phyloP scores from a whole-genome alignment of 352 stramenopile species.

The Globisporangium megalacanthum region DNA sequence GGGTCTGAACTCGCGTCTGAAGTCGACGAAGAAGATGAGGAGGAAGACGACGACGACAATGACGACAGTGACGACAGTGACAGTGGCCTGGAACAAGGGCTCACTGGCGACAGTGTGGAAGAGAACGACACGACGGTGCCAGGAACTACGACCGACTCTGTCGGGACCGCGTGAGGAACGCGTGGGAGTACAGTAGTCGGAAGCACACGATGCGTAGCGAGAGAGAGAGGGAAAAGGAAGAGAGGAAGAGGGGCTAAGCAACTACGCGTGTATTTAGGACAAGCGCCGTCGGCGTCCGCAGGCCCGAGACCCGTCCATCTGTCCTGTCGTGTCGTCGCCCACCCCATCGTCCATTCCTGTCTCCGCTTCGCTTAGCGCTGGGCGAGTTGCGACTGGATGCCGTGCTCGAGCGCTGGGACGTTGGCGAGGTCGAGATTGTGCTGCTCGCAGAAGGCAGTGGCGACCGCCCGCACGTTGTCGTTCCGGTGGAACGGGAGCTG shows the following conservation, averaged over 20 bases:
- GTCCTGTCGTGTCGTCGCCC: too few species aligned
- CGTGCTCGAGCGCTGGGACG: slow-evolving; percentile 49
- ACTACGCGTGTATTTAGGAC: background rate
- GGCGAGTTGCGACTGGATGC: slow-evolving; percentile 41
- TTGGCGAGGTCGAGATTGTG: slow-evolving; percentile 52
- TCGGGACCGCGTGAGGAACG: background rate
- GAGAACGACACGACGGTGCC: background rate
- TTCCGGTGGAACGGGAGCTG: slow-evolving; percentile 45
- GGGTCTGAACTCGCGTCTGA: slow-evolving; percentile 8
- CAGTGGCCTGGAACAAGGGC: background rate
- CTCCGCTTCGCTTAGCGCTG: slow-evolving; percentile 16
- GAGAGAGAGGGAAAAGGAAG: background rate
- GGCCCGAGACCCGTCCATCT: too few species aligned
- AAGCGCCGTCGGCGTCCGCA: background rate
- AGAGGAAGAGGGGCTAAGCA: background rate
- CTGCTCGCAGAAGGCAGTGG: slow-evolving; percentile 50
- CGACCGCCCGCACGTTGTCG: slow-evolving; percentile 39
- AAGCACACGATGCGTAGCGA: too few species aligned
- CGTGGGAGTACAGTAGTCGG: background rate
- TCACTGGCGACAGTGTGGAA: background rate
- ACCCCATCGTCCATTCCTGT: too few species aligned
- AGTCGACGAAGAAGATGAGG: slow-evolving; percentile 11
- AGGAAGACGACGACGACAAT: slow-evolving; percentile 5
- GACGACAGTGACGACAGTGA: background rate
- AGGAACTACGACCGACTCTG: background rate